These are phyloP conservation scores for Penicillium parvum DNA, from an alignment of 495 filamentous ascomycete species.

Conservation along the genomic window DNA sequence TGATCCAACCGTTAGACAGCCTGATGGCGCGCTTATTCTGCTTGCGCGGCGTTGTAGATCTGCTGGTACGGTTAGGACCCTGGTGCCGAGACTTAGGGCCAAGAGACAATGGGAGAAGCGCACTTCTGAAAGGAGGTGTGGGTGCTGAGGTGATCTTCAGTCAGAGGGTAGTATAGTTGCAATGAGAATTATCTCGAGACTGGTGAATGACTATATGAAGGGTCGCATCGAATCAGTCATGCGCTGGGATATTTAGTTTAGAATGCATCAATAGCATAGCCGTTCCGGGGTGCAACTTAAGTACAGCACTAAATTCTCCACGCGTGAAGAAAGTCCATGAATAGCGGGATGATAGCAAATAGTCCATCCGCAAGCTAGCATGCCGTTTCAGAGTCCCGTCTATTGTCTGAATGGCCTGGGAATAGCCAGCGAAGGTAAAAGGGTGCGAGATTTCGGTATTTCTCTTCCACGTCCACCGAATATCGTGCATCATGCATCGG, in stretches of 20 bases:
- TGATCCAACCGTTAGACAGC: constrained; percentile 27
- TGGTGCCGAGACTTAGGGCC: constrained; percentile 8
- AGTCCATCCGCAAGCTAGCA: no score
- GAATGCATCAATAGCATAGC: no score
- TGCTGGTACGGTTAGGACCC: constrained; percentile 8
- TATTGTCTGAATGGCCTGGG: no score
- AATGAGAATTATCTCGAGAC: background rate
- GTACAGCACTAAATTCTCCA: background rate
- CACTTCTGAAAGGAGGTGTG: background rate
- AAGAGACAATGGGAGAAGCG: background rate
- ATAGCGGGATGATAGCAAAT: background rate
- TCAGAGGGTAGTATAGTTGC: background rate
- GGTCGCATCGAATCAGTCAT: no score
- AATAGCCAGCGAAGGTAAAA: no score
- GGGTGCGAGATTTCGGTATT: no score
- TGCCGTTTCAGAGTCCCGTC: no score
- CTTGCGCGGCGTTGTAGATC: constrained; percentile 6
- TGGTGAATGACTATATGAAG: background rate
- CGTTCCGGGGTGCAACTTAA: no score
- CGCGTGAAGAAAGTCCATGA: constrained; percentile 12
- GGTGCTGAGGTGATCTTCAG: no score
- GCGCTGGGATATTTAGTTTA: no score
- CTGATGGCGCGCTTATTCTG: constrained; percentile 24
- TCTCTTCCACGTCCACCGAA: no score
- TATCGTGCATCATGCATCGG: no score